Evolutionary conservation across 768 basidiomycete species (phyloP).

Genomic region (Mycena chlorophos): DNA sequence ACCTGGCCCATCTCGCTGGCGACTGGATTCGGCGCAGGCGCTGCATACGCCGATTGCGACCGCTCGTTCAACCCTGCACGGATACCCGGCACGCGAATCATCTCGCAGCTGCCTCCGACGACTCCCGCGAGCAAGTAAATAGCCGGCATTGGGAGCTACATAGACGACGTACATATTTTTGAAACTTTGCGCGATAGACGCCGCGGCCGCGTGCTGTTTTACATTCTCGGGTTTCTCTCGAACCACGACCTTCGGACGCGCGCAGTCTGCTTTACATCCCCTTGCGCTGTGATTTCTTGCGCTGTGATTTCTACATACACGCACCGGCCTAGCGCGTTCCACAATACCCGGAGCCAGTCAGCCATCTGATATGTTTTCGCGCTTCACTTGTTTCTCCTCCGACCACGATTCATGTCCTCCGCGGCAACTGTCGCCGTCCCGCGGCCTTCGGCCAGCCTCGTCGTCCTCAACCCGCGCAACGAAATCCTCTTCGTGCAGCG

Average conservation of each 20-base stretch:
- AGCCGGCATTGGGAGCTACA: too few relatives aligned
- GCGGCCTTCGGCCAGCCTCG: slow-evolving; percentile 65
- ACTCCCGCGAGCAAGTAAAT: slow-evolving; percentile 25
- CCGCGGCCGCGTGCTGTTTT: too few relatives aligned
- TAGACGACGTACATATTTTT: too few relatives aligned
- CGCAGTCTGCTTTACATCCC: too few relatives aligned
- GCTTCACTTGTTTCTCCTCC: background rate
- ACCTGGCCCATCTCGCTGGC: slow-evolving; percentile 88
- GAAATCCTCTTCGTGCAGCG: slow-evolving; percentile 72
- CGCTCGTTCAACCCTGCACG: slow-evolving; percentile 90
- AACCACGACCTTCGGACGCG: background rate
- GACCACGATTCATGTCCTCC: background rate
- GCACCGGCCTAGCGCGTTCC: too few relatives aligned
- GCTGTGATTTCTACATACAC: too few relatives aligned
- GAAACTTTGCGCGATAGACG: too few relatives aligned
- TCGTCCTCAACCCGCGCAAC: slow-evolving; percentile 64
- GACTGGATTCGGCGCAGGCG: slow-evolving; percentile 84
- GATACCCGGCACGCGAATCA: slow-evolving; percentile 78
- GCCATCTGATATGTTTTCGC: background rate
- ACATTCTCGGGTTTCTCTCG: background rate
- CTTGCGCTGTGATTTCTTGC: too few relatives aligned
- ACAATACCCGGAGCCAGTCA: background rate
- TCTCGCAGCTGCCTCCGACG: slow-evolving; percentile 39
- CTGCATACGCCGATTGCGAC: slow-evolving; percentile 90
- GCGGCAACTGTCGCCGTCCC: slow-evolving; percentile 33